Evolutionary conservation across 768 basidiomycete species (phyloP), one percentile per base, ranked within the genome.

Genomic region (Mycena epipterygia): DNA sequence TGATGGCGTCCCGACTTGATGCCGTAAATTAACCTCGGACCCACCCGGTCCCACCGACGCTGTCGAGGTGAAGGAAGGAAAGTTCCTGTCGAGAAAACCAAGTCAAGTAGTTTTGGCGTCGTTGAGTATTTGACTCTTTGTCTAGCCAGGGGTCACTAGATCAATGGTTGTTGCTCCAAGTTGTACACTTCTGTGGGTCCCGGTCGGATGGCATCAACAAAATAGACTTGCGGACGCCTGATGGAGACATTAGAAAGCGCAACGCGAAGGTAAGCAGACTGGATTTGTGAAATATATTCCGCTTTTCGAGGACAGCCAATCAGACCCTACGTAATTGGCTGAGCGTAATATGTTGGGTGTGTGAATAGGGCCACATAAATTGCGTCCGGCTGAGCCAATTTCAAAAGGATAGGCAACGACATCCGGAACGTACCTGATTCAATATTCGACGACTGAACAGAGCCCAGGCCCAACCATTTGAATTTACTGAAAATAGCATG

Each of bases 101-200:
- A n/a, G n/a, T n/a, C n/a, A n/a, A n/a, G n/a, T n/a, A n/a, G n/a
- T n/a, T n/a, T n/a, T n/a, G n/a, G n/a, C n/a, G n/a, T n/a, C n/a
- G n/a, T n/a, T n/a, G n/a, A n/a, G n/a, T n/a, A n/a, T n/a, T n/a
- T n/a, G n/a, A n/a, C n/a, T n/a, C n/a, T n/a, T n/a, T n/a, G n/a
- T n/a, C n/a, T n/a, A n/a, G n/a, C n/a, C 35, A 37, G 35, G 14
- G 35, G 35, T 14, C 35, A 37, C 35, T 37, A 6, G 8, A 6
- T 37, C 35, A 14, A 37, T 44, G n/a, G 42, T 5, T n/a, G 42
- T n/a, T 44, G 21, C n/a, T 44, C 42, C 21, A 44, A 44, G 44
- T 46, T 6, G n/a, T 23, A 46, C 14, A 16, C 56, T 67, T 60
- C n/a, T 61, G 67, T 68, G 59, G 67, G 67, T 68, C 67, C 67